These are phyloP conservation scores for Bretschneidera sinensis DNA, from an alignment of 345 rosid genomes.

Conservation along the genomic window DNA sequence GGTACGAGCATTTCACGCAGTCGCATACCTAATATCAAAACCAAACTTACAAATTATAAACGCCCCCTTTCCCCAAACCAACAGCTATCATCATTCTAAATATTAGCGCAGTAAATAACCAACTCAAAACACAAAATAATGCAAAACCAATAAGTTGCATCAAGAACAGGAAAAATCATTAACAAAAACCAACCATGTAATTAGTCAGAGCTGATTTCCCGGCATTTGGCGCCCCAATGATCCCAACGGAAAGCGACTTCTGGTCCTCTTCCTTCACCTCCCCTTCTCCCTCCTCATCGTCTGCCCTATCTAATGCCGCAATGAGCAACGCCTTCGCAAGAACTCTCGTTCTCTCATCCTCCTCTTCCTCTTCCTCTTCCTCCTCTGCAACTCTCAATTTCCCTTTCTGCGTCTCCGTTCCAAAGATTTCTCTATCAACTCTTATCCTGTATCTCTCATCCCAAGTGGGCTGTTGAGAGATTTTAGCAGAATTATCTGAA, in stretches of 20 bases:
- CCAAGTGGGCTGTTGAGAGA: conserved; percentile 49
- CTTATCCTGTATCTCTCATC: conserved; percentile 55
- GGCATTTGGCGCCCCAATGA: conserved; percentile 94
- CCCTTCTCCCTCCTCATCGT: conserved; percentile 51
- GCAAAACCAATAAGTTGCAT: no score
- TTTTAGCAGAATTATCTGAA: conserved; percentile 10
- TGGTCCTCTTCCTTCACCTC: conserved; percentile 86
- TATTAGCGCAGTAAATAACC: neutral
- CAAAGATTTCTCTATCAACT: conserved; percentile 49
- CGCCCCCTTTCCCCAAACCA: no score
- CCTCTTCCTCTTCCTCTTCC: conserved; percentile 43
- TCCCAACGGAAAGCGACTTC: conserved; percentile 84
- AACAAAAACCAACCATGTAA: conserved; percentile 48
- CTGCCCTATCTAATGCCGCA: conserved; percentile 65
- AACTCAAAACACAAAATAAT: neutral
- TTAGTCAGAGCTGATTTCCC: conserved; percentile 90
- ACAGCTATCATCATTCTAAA: no score
- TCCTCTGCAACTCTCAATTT: conserved; percentile 20
- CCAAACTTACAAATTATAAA: no score
- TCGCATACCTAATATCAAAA: no score
- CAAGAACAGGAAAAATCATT: neutral
- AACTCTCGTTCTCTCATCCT: conserved; percentile 43
- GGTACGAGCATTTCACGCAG: no score
- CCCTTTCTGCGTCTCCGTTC: conserved; percentile 32
- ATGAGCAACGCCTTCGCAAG: conserved; percentile 71